A percentile compares a stretch with the other conserved stretches of the same genome.
Evolutionary conservation across 805 yeast genomes (phyloP).

Genomic region (Sungouiella blattae): DNA sequence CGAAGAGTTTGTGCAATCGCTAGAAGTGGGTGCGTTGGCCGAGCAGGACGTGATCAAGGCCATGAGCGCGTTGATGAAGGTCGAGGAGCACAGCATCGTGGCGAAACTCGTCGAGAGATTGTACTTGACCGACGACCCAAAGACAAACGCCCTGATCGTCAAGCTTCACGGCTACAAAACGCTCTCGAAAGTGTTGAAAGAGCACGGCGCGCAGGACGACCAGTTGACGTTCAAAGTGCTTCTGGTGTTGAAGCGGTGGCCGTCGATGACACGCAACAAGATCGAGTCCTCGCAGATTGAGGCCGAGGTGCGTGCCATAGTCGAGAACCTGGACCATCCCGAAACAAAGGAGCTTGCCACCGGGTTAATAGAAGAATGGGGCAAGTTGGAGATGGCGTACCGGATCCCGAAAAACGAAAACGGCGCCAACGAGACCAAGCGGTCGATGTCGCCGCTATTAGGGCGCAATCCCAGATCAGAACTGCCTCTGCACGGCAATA

Average conservation of each 20-base stretch:
- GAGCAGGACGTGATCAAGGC: slow-evolving; percentile 69
- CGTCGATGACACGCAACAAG: slow-evolving; percentile 67
- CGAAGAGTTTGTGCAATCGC: slow-evolving; percentile 58
- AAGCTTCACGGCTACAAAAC: slow-evolving; percentile 86
- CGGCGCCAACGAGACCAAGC: slow-evolving; percentile 4
- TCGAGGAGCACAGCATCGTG: slow-evolving; percentile 63
- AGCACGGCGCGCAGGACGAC: slow-evolving; percentile 27
- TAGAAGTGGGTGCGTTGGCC: slow-evolving; percentile 50
- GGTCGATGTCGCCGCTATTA: slow-evolving; percentile 8
- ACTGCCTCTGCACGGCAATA: too few relatives aligned
- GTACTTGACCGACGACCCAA: slow-evolving; percentile 46
- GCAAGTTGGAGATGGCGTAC: slow-evolving; percentile 72
- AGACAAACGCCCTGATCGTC: slow-evolving; percentile 57
- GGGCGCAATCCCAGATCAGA: slow-evolving; percentile 12
- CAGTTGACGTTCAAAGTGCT: slow-evolving; percentile 48
- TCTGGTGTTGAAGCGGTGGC: slow-evolving; percentile 51
- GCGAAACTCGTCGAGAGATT: slow-evolving; percentile 67
- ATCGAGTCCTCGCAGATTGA: slow-evolving; percentile 74
- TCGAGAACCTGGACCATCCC: slow-evolving; percentile 17
- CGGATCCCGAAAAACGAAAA: slow-evolving; percentile 65
- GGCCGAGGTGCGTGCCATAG: slow-evolving; percentile 48
- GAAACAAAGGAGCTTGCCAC: slow-evolving; percentile 35
- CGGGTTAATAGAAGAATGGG: slow-evolving; percentile 63
- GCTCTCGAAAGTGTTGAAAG: slow-evolving; percentile 56
- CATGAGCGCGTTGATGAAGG: slow-evolving; percentile 77